phyloP scores from a whole-genome alignment of 1,284 basidiomycete genomes.

The Vanrija pseudolonga region DNA sequence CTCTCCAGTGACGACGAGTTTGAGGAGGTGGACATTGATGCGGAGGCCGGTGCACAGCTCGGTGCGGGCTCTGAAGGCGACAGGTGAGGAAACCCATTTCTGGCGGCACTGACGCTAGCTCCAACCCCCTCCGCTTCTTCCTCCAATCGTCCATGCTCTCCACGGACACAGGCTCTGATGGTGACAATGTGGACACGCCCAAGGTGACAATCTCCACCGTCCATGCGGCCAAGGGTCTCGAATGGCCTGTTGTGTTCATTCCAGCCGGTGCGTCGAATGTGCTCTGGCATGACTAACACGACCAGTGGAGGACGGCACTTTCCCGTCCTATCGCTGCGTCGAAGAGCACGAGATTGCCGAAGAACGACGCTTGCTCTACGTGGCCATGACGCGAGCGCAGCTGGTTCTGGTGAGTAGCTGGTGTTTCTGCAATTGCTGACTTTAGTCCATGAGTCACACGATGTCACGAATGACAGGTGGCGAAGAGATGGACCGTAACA shows the following conservation, averaged over 20 bases:
- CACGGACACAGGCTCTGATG: slow-evolving; percentile 67
- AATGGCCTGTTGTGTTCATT: slow-evolving; percentile 69
- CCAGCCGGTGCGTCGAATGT: slow-evolving; percentile 34
- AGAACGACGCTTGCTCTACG: slow-evolving; percentile 80
- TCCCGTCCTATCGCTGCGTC: slow-evolving; percentile 67
- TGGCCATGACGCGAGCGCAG: slow-evolving; percentile 86
- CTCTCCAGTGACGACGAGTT: slow-evolving; percentile 39
- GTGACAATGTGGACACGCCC: slow-evolving; percentile 50
- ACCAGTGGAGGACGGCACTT: slow-evolving; percentile 69
- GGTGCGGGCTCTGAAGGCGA: not conserved
- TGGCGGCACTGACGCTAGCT: slow-evolving; percentile 50
- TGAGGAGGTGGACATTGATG: not conserved
- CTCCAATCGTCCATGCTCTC: slow-evolving; percentile 80
- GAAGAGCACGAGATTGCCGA: slow-evolving; percentile 67
- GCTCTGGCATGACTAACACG: not conserved
- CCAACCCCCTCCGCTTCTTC: slow-evolving; percentile 71
- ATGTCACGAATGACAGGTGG: slow-evolving; percentile 44
- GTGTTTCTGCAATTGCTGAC: not conserved
- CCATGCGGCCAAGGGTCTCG: slow-evolving; percentile 85
- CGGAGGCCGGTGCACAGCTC: not conserved
- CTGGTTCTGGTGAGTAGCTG: slow-evolving; percentile 55
- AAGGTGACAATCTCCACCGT: slow-evolving; percentile 85
- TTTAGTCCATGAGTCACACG: slow-evolving; percentile 38
- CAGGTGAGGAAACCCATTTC: too few relatives aligned
- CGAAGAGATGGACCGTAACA: slow-evolving; percentile 37